Percentiles rank a stretch among this genome's conserved stretches.
Conservation (phyloP, 2,329 filamentous ascomycete genomes). For the Canariomyces notabilis region DNA sequence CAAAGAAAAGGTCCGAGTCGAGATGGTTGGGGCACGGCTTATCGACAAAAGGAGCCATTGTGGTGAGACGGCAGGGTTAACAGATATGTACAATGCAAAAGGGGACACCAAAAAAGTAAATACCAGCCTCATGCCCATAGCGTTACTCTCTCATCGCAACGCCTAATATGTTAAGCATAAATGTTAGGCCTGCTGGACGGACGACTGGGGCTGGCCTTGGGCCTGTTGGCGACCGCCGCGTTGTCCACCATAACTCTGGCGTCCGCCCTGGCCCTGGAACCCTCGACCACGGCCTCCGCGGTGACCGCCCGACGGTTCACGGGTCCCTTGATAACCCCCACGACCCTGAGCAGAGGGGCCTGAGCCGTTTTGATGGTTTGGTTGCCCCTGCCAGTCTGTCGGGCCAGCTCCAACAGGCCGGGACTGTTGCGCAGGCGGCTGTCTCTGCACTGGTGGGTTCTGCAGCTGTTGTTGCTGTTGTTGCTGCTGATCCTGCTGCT, state of each 20-base stretch:
- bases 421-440: constrained; percentile 10
- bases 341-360: constrained; percentile 25
- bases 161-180: not conserved
- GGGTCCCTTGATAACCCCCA: constrained; percentile 37
- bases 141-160: constrained; percentile 2
- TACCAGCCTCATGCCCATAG: constrained; percentile 14
- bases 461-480: constrained; percentile 15
- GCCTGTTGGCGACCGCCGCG: constrained; percentile 26
- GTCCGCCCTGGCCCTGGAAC: constrained; percentile 27
- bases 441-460: constrained; percentile 12
- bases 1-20: too few species aligned
- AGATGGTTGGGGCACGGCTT: not conserved
- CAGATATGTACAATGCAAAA: constrained; percentile 26
- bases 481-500: constrained; percentile 8
- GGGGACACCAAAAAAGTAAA: constrained; percentile 3
- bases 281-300: constrained; percentile 32
- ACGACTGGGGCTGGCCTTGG: constrained; percentile 19
- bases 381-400: constrained; percentile 40
- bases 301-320: constrained; percentile 31
- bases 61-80: constrained; percentile 7
- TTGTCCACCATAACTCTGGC: constrained; percentile 29
- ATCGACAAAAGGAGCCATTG: constrained; percentile 5
- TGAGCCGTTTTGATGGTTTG: constrained; percentile 34
- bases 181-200: constrained; percentile 22
- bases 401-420: constrained; percentile 20